A percentile compares a stretch with the other conserved stretches of the same genome.
These are phyloP conservation scores for Astrephomene gubernaculifera DNA, from an alignment of 139 green algal genomes.

Conservation along the genomic window DNA sequence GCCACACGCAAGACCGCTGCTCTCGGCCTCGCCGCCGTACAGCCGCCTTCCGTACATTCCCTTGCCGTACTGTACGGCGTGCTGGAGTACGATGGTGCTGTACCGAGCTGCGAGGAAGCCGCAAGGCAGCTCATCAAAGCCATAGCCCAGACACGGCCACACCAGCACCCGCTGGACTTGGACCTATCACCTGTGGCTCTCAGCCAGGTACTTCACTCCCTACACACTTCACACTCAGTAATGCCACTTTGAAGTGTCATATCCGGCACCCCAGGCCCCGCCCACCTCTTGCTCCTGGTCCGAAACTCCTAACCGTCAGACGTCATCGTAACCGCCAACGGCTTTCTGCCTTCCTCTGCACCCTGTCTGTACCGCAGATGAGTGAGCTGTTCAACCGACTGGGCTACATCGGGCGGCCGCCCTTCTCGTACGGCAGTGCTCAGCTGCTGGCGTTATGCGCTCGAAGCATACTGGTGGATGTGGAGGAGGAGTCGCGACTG, in stretches of 20 bases:
- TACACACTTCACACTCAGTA: too few species aligned
- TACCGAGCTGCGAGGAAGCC: constrained; percentile 1
- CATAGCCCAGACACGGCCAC: background rate
- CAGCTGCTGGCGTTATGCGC: constrained; percentile 11
- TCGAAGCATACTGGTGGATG: constrained; percentile 25
- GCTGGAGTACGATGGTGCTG: constrained; percentile 11
- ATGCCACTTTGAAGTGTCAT: background rate
- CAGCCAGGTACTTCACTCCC: constrained; percentile 19
- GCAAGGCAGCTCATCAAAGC: background rate
- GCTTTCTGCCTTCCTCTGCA: too few species aligned
- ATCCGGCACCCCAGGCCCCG: background rate
- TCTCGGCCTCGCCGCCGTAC: background rate
- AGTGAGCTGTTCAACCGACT: background rate
- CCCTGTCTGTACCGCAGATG: too few species aligned
- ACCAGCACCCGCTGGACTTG: constrained; percentile 1
- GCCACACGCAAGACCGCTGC: background rate
- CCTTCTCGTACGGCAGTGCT: constrained; percentile 18
- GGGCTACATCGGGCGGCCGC: constrained; percentile 23
- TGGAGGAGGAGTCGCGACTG: constrained; percentile 33
- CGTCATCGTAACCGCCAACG: too few species aligned
- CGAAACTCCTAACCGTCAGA: too few species aligned
- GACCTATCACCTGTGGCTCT: constrained; percentile 29
- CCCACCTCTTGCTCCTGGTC: background rate
- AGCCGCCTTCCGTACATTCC: constrained; percentile 8
- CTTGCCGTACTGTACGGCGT: constrained; percentile 31